Evolutionary conservation across 1,139 yeast genomes (phyloP), one percentile per base, ranked within the genome.

Genomic region (Fermentozyma sake): DNA sequence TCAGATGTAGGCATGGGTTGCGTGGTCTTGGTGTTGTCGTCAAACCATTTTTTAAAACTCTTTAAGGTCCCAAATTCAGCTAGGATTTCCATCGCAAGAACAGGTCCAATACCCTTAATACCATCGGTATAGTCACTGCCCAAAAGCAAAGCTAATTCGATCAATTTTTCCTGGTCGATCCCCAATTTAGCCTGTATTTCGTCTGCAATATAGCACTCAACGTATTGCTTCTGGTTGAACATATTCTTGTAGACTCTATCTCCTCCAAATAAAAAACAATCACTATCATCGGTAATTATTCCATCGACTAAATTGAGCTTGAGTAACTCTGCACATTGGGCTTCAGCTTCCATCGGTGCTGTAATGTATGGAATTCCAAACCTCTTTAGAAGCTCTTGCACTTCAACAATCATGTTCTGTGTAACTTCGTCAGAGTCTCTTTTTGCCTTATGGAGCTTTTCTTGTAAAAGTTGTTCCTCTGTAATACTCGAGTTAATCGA

Each of bases 301-400:
- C 98, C 99, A 53, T 93, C 98, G 2, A 91, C 96, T 14, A 91
- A 63, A 0, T 73, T 74, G 11, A 86, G 52, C 14, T 57, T 54
- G 27, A 75, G 55, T 7, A 91, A 58, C 40, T 79, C 85, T 0
- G 96, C 96, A 56, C 98, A 91, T 48, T 91, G 98, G 0, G 97
- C 96, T 59, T 91, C 98, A 1, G 98, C 98, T 55, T 91, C 98
- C 86, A 85, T 86, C 0, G 97, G 97, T 0, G 97, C 96, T 0
- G 96, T 85, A 6, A 91, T 72, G 43, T 76, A 91, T 0, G 98
- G 98, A 7, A 91, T 82, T 1, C 98, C 98, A 61, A 93, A 93
- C 31, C 93, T 54, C 18, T 80, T 72, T 5, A 93, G 61, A 21
- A 93, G 61, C 36, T 86, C 95, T 52, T 91, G 96, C 7, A 94